Conservation (phyloP, 805 yeast genomes). For the Cyberlindnera maritima region DNA sequence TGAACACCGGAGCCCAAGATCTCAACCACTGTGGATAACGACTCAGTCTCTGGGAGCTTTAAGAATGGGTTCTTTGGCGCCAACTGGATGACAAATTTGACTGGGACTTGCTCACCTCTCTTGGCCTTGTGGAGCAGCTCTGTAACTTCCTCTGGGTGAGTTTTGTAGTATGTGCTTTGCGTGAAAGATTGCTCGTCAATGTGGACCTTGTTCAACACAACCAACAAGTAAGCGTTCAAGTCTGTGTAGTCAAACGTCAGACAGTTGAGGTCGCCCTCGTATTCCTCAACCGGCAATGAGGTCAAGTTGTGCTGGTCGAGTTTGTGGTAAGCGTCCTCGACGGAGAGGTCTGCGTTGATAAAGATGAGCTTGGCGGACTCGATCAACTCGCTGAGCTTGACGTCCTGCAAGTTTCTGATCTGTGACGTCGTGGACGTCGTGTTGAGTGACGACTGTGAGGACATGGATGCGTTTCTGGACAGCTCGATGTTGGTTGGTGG, state of each 20-base stretch:
- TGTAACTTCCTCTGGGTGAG: slow-evolving; percentile 38
- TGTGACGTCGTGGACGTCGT: slow-evolving; percentile 46
- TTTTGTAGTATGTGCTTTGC: slow-evolving; percentile 27
- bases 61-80: slow-evolving; percentile 88
- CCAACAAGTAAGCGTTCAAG: slow-evolving; percentile 77
- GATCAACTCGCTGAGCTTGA: slow-evolving; percentile 68
- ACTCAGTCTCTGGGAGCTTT: slow-evolving; percentile 67
- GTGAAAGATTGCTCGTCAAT: slow-evolving; percentile 31
- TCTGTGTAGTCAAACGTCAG: slow-evolving; percentile 91
- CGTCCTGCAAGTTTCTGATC: slow-evolving; percentile 72
- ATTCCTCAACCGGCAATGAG: slow-evolving; percentile 74
- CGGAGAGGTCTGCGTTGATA: slow-evolving; percentile 64
- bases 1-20: slow-evolving; percentile 94
- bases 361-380: slow-evolving; percentile 75
- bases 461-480: slow-evolving; percentile 27
- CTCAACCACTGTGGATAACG: slow-evolving; percentile 73
- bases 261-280: slow-evolving; percentile 59
- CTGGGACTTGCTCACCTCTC: slow-evolving; percentile 87
- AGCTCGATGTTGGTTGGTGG: slow-evolving; percentile 13
- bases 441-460: slow-evolving; percentile 55
- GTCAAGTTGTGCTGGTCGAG: slow-evolving; percentile 72
- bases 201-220: slow-evolving; percentile 73
- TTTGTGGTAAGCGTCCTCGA: slow-evolving; percentile 85
- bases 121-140: slow-evolving; percentile 61
- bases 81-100: slow-evolving; percentile 77